Conservation (phyloP, 2,329 filamentous ascomycete genomes). For the Neopestalotiopsis sp. region DNA sequence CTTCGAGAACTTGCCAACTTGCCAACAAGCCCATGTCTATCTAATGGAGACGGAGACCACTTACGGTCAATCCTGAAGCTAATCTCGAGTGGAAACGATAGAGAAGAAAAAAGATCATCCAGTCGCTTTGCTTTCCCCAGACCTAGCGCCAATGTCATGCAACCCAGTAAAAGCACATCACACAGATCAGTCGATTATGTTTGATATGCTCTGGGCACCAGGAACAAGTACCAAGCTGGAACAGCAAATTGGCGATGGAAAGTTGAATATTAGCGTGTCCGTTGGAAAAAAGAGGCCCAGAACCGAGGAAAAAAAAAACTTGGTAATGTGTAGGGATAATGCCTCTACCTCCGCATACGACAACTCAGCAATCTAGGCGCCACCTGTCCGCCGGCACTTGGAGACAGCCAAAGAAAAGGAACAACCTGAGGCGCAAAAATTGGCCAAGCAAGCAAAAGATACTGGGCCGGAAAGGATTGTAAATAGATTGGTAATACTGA, state of each 20-base stretch:
- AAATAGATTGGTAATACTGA: neutral
- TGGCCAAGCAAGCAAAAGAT: too few relatives aligned
- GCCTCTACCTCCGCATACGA: constrained; percentile 2
- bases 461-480: neutral
- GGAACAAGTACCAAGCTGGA: neutral
- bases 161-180: neutral
- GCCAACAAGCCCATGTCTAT: neutral
- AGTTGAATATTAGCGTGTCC: neutral
- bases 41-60: neutral
- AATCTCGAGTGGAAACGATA: neutral
- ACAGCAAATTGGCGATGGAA: neutral
- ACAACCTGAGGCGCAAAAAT: too few relatives aligned
- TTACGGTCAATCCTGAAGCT: too few relatives aligned
- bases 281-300: neutral
- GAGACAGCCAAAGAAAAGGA: too few relatives aligned
- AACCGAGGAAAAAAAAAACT: neutral
- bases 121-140: constrained; percentile 1
- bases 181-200: neutral
- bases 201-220: too few relatives aligned
- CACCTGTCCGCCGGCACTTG: constrained; percentile 5
- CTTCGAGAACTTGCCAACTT: neutral
- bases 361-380: constrained; percentile 11
- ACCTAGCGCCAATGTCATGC: neutral
- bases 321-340: constrained; percentile 14
- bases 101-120: neutral